Evolutionary conservation across 345 rosid species (phyloP).

Genomic region (Arabidopsis thaliana): TAIR10.1 NC_003071.7:16590001-16590500

Average conservation of each 20-base stretch:
- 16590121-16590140: slow-evolving; percentile 91
- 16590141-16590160: slow-evolving; percentile 88
- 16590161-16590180: slow-evolving; percentile 99
- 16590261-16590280: slow-evolving; percentile 77
- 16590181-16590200: slow-evolving; percentile 89
- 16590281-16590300: slow-evolving; percentile 94
- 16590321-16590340: slow-evolving; percentile 93
- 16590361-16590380: slow-evolving; percentile 80
- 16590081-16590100: slow-evolving; percentile 97
- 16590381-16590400: slow-evolving; percentile 62
- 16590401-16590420: slow-evolving; percentile 82
- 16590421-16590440: slow-evolving; percentile 82
- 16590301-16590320: slow-evolving; percentile 99
- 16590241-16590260: slow-evolving; percentile 97
- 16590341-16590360: slow-evolving; percentile 94
- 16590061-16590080: slow-evolving; percentile 88
- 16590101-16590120: slow-evolving; percentile 87
- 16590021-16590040: slow-evolving; percentile 1
- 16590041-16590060: neutral
- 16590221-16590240: slow-evolving; percentile 95
- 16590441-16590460: slow-evolving; percentile 95
- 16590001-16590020: neutral
- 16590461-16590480: slow-evolving; percentile 95
- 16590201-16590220: slow-evolving; percentile 85
- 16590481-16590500: slow-evolving; percentile 96